Evolutionary conservation across 441 rosid genomes (phyloP).

Genomic region (Erysimum cheiri): DNA sequence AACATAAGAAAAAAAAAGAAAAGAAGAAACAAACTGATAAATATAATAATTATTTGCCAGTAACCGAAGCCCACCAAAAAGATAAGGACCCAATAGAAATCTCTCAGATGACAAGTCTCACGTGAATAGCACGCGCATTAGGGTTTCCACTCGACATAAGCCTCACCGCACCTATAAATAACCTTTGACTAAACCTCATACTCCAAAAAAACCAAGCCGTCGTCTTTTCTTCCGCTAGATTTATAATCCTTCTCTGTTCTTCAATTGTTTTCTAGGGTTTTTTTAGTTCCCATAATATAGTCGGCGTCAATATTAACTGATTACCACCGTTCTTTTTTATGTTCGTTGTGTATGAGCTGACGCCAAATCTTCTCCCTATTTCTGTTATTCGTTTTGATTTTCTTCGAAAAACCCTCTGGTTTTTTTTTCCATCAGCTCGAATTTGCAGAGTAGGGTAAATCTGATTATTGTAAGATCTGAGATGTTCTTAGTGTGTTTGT

Average conservation of each 20-base stretch:
- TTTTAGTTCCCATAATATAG: background rate
- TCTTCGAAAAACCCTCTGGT: background rate
- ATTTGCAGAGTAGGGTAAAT: constrained; percentile 29
- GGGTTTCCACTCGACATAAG: constrained; percentile 29
- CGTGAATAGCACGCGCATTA: constrained; percentile 30
- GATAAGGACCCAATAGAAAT: constrained; percentile 15
- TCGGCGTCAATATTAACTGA: constrained; percentile 45
- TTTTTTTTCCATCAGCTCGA: constrained; percentile 20
- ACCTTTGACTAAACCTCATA: background rate
- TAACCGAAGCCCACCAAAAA: background rate
- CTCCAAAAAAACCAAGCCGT: constrained; percentile 27
- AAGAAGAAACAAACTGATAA: background rate
- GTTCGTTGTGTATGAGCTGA: constrained; percentile 47
- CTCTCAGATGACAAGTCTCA: background rate
- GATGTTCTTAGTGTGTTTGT: too few species aligned
- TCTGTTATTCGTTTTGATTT: constrained; percentile 35
- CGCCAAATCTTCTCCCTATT: constrained; percentile 31
- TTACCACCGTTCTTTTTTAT: constrained; percentile 39
- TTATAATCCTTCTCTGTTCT: background rate
- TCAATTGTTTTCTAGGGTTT: background rate
- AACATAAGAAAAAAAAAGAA: background rate
- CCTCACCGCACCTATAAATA: constrained; percentile 35
- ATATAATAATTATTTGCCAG: background rate
- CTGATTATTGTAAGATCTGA: background rate
- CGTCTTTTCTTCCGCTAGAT: background rate